Evolutionary conservation across 495 filamentous ascomycete genomes (phyloP), one percentile per base, ranked within the genome.

Genomic region (Hapsidospora chrysogenum): DNA sequence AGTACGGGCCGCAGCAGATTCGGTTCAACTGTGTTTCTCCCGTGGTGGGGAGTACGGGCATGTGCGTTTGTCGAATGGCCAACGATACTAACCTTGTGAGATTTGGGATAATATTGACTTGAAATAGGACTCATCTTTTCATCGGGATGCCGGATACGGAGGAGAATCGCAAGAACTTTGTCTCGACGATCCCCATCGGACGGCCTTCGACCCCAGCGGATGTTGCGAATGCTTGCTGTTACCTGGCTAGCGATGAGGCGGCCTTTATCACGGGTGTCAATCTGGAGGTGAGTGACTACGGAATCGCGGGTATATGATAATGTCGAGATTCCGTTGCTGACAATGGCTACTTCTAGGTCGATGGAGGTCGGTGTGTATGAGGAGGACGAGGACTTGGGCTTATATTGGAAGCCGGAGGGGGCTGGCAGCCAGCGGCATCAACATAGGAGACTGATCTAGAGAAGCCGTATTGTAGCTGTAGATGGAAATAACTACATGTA

Each of bases 201-300:
- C 58, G 76, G 18, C 58, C 74, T 17, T 71, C 68, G 10, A 70
- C 76, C 17, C 68, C 69, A 1, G 60, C 60, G n/a, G 76, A 82
- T 47, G 64, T 82, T 30, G 72, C 73, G 15, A 73, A 74, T 37
- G 76, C 76, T 26, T 72, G 66, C 38, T 58, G 75, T 11, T 80
- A 75, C 46, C 51, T 83, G 22, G 76, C 70, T 2, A 77, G 74
- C 41, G 66, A 75, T 29, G 78, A 83, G 41, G 72, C 69, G 0
- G 57, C 63, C 13, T 83, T 81, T 45, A 64, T 83, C 27, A 83
- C 77, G n/a, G 78, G 76, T 1, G 65, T 69, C 31, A 70, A 70
- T 42, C 46, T 74, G 38, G 68, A 72, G 34, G 61, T 74, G n/a
- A n/a, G n/a, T n/a, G n/a, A n/a, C n/a, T n/a, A n/a, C n/a, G n/a